Evolutionary conservation across 2,329 filamentous ascomycete genomes (phyloP).

Genomic region (Botrytis medusae): DNA sequence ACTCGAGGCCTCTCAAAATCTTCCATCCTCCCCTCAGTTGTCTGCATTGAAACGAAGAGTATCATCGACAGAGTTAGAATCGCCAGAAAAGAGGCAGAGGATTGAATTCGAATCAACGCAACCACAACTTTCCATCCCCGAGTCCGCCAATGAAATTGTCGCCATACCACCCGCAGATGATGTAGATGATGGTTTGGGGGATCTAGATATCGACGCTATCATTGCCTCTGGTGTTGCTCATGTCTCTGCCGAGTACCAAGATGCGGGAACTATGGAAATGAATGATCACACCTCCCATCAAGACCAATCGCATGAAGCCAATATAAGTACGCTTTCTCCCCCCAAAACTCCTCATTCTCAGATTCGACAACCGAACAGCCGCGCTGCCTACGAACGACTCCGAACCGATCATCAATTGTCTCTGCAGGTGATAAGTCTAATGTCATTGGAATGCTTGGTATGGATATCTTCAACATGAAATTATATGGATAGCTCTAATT

Average conservation of each 20-base stretch:
- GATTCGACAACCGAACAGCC: background rate
- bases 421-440: slow-evolving; percentile 58
- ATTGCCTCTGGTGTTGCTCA: slow-evolving; percentile 11
- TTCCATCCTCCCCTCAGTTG: background rate
- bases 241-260: slow-evolving; percentile 3
- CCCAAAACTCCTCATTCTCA: background rate
- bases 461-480: slow-evolving; percentile 29
- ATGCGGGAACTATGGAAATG: slow-evolving; percentile 11
- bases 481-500: slow-evolving; percentile 14
- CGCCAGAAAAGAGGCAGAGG: slow-evolving; percentile 25
- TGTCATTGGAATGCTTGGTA: slow-evolving; percentile 61
- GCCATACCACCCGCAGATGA: background rate
- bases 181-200: background rate
- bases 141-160: background rate
- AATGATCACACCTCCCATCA: background rate
- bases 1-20: background rate
- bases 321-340: background rate
- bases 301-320: background rate
- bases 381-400: background rate
- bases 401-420: slow-evolving; percentile 35
- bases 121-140: background rate
- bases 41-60: slow-evolving; percentile 15
- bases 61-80: slow-evolving; percentile 11
- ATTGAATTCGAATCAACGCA: slow-evolving; percentile 18
- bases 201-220: slow-evolving; percentile 18